Evolutionary conservation across 768 basidiomycete species (phyloP).

Genomic region (Wakefieldia striispora): DNA sequence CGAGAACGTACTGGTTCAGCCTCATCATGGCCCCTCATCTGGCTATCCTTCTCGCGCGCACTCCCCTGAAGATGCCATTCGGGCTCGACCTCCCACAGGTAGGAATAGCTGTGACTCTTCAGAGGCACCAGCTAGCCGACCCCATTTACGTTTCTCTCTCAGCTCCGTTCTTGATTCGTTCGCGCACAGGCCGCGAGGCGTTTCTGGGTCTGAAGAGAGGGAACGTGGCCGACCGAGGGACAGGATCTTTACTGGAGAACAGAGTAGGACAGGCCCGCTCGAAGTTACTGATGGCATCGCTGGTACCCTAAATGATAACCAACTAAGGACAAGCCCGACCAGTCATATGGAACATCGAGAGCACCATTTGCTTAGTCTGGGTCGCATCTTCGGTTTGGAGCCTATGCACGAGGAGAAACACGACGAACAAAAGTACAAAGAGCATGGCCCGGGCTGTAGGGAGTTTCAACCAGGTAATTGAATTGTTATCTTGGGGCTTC

Average conservation of each 20-base stretch:
- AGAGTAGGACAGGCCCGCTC: not conserved
- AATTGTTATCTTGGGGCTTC: not conserved
- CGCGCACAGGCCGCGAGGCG: constrained; percentile 21
- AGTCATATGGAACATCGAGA: constrained; percentile 11
- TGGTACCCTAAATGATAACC: not conserved
- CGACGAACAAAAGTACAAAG: constrained; percentile 34
- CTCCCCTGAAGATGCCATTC: constrained; percentile 3
- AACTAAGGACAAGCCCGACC: not conserved
- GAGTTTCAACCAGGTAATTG: constrained; percentile 82
- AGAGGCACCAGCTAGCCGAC: constrained; percentile 1
- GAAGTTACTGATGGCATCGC: not conserved
- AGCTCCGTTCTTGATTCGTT: constrained; percentile 17
- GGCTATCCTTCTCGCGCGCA: not conserved
- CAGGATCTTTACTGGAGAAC: constrained; percentile 7
- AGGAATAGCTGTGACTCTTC: not conserved
- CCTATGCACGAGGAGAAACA: constrained; percentile 14
- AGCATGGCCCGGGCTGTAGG: constrained; percentile 63
- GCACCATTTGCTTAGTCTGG: constrained; percentile 31
- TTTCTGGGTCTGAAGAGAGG: constrained; percentile 36
- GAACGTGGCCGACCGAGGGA: constrained; percentile 23
- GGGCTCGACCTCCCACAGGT: not conserved
- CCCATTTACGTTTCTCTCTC: constrained; percentile 20
- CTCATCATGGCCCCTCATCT: not conserved
- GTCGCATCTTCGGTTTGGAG: constrained; percentile 29
- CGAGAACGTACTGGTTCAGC: constrained; percentile 19